These are phyloP conservation scores for Solanum etuberosum DNA, from an alignment of 257 asterid species.

Conservation along the genomic window DNA sequence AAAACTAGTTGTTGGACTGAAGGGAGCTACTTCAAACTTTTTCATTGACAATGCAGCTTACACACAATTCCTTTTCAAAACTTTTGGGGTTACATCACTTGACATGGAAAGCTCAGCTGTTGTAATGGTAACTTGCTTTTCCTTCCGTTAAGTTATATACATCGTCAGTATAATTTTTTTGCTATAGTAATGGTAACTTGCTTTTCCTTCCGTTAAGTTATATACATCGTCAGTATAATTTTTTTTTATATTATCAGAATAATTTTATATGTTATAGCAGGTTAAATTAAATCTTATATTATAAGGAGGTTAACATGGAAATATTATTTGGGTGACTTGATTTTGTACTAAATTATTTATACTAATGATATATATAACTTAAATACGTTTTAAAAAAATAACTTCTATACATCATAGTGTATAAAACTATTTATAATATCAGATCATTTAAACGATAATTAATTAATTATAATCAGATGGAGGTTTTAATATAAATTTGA, in stretches of 20 bases:
- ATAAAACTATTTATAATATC: background rate
- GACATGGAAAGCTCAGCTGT: conserved; percentile 67
- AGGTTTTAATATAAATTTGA: background rate
- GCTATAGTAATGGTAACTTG: conserved; percentile 42
- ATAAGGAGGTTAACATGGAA: background rate
- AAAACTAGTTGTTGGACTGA: conserved; percentile 36
- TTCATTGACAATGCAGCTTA: conserved; percentile 56
- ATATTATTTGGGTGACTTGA: no score
- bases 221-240: background rate
- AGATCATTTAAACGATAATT: background rate
- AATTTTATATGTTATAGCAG: background rate
- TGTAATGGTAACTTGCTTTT: conserved; percentile 28
- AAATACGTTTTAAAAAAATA: no score
- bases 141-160: background rate
- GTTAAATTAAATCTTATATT: background rate
- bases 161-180: background rate
- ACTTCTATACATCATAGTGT: no score
- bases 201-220: background rate
- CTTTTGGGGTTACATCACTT: conserved; percentile 37
- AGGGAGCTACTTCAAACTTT: conserved; percentile 35
- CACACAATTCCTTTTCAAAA: conserved; percentile 34
- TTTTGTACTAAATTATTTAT: no score
- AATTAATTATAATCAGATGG: background rate
- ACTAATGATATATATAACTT: no score
- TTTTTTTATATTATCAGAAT: no score